Percentiles rank a stretch among this genome's conserved stretches.
Evolutionary conservation across 352 stramenopile species (phyloP).

Genomic region (Thalassiosira hispida): DNA sequence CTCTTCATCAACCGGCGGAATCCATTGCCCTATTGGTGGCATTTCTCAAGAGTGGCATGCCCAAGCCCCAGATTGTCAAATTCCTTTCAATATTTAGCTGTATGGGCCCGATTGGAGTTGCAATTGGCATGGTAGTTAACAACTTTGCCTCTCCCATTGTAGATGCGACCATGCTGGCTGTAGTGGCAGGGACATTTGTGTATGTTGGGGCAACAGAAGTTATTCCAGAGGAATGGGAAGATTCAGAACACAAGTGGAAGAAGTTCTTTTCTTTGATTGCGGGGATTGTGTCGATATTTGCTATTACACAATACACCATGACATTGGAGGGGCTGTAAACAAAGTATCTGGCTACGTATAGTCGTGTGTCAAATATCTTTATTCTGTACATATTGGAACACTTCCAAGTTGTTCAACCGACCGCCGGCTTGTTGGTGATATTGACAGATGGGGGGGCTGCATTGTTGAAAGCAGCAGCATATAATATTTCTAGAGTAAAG

Average conservation of each 20-base stretch:
- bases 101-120: slow-evolving; percentile 85
- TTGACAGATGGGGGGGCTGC: too few species aligned
- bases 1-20: slow-evolving; percentile 88
- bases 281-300: slow-evolving; percentile 82
- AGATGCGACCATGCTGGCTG: slow-evolving; percentile 86
- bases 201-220: slow-evolving; percentile 90
- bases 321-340: slow-evolving; percentile 53
- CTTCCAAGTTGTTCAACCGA: too few species aligned
- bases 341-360: too few species aligned
- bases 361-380: too few species aligned
- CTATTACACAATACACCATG: slow-evolving; percentile 85
- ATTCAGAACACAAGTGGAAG: slow-evolving; percentile 84
- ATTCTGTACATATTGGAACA: too few species aligned
- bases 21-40: slow-evolving; percentile 88
- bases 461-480: too few species aligned
- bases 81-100: slow-evolving; percentile 86
- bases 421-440: too few species aligned
- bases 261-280: slow-evolving; percentile 82
- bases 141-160: slow-evolving; percentile 81
- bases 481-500: too few species aligned
- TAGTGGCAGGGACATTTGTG: slow-evolving; percentile 90
- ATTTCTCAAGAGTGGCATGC: slow-evolving; percentile 89
- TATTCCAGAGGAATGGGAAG: slow-evolving; percentile 86
- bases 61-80: slow-evolving; percentile 82
- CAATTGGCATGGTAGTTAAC: slow-evolving; percentile 86